Evolutionary conservation across 345 rosid species (phyloP).

Genomic region (Lagerstroemia speciosa): DNA sequence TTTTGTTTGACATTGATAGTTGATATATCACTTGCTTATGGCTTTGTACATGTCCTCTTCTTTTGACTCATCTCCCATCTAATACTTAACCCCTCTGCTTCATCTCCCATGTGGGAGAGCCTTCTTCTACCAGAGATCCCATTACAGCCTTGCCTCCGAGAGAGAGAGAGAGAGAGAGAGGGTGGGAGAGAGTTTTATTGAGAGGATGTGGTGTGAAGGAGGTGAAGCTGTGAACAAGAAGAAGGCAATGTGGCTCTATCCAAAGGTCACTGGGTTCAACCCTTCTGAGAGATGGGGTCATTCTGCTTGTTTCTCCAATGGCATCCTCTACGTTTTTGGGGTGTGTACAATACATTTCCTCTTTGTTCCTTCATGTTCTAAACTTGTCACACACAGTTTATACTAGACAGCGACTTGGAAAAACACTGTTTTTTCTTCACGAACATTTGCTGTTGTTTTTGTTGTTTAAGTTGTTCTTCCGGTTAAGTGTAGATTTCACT

Average conservation of each 20-base stretch:
- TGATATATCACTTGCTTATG: constrained; percentile 36
- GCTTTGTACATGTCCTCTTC: constrained; percentile 38
- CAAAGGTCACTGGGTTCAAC: constrained; percentile 41
- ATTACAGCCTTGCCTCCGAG: neutral
- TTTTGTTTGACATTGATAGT: constrained; percentile 46
- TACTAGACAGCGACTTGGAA: no score
- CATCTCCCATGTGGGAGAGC: constrained; percentile 7
- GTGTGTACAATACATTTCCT: constrained; percentile 20
- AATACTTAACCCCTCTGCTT: neutral
- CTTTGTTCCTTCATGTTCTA: neutral
- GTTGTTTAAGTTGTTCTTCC: neutral
- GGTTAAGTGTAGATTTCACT: neutral
- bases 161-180: neutral
- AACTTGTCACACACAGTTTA: constrained; percentile 3
- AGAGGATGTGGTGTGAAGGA: constrained; percentile 36
- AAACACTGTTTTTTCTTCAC: neutral
- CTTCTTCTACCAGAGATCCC: constrained; percentile 6
- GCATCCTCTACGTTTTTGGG: constrained; percentile 57
- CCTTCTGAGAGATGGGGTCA: constrained; percentile 87
- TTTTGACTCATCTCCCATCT: constrained; percentile 25
- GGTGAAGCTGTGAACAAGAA: constrained; percentile 27
- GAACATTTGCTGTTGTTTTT: neutral
- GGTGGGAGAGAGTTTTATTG: neutral
- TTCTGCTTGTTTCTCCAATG: constrained; percentile 58
- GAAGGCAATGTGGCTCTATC: constrained; percentile 68